Base-by-base conservation (phyloP, 139 green algal species). In the Pycnococcus provasolii region DNA sequence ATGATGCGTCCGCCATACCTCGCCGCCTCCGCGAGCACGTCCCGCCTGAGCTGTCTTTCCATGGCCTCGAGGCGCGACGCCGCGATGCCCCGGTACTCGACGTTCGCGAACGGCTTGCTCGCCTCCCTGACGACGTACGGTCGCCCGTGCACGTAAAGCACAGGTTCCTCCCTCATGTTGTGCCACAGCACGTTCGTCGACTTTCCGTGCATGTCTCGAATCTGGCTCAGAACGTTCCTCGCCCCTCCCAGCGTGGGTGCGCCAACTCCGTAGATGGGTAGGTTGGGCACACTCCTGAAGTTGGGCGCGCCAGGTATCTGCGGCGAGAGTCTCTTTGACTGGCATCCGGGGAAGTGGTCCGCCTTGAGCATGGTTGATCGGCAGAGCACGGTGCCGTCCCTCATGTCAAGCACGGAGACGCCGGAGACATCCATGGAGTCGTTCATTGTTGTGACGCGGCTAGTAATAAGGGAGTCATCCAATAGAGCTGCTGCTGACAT, bases 41-140 rank as follows among this genome's bases (percentile, higher is more conserved):
- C 84, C 44, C 63, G 40, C 79, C 94, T 95, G 3, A 97, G 76
- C 1, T 90, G 81, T 7, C 68, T 66, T 78, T 96, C 91, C 90
- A 96, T 97, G 54, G 84, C 81, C 77, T 96, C 90, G 58, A 96
- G 89, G 0, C 91, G 57, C 41, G 68, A 55, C 46, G 66, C 69
- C 67, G 90, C 75, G 53, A 92, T 96, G 55, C 90, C 87, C 62
- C 90, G 96, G 79, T 96, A 96, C 76, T 97, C 91, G 40, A 97
- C 75, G 66, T 97, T 97, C 64, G 80, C 80, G 75, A 97, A 97
- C 2, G 91, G 91, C 71, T 89, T 80, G 72, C 92, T 89, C 42
- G 85, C 78, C 74, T 97, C 90, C 0, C 91, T 79, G 60, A 96
- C 84, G 15, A 97, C 91, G 77, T 90, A 96, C 0, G 91, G 91